Evolutionary conservation across 805 yeast species (phyloP).

Genomic region (Suhomyces faveliae): DNA sequence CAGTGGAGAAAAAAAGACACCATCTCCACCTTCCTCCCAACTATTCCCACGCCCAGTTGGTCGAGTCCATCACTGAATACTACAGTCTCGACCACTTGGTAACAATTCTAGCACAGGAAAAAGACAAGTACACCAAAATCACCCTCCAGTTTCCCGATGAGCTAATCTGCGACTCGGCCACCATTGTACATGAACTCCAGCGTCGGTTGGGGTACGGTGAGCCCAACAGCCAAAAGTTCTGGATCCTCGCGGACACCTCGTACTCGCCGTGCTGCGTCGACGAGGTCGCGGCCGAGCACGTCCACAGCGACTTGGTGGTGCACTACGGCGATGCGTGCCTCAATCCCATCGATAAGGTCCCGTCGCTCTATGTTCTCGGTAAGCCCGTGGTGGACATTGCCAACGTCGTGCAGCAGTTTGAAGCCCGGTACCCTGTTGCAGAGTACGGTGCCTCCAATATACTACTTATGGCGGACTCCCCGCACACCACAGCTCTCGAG

Average conservation of each 20-base stretch:
- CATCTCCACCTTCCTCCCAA: conserved; percentile 25
- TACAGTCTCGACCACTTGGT: conserved; percentile 56
- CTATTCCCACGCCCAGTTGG: conserved; percentile 16
- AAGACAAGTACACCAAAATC: conserved; percentile 44
- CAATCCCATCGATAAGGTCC: conserved; percentile 69
- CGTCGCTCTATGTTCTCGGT: conserved; percentile 80
- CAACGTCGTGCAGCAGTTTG: conserved; percentile 38
- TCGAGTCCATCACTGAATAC: conserved; percentile 43
- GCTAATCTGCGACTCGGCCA: conserved; percentile 74
- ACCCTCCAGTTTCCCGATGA: conserved; percentile 91
- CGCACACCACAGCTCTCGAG: conserved; percentile 50
- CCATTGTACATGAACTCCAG: conserved; percentile 58
- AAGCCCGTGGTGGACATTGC: conserved; percentile 53
- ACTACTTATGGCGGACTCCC: conserved; percentile 73
- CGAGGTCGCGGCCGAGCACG: conserved; percentile 95
- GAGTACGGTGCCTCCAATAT: conserved; percentile 42
- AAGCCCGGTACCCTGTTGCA: conserved; percentile 30
- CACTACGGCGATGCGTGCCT: conserved; percentile 96
- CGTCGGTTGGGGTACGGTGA: conserved; percentile 22
- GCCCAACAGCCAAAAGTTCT: conserved; percentile 39
- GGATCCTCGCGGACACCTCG: conserved; percentile 93
- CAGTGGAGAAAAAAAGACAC: conserved; percentile 17
- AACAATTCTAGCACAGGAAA: conserved; percentile 29
- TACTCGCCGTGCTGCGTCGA: conserved; percentile 95
- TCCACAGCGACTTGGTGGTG: conserved; percentile 75